Base-by-base conservation (phyloP, 805 yeast genomes). In the Lipomyces chichibuensis region DNA sequence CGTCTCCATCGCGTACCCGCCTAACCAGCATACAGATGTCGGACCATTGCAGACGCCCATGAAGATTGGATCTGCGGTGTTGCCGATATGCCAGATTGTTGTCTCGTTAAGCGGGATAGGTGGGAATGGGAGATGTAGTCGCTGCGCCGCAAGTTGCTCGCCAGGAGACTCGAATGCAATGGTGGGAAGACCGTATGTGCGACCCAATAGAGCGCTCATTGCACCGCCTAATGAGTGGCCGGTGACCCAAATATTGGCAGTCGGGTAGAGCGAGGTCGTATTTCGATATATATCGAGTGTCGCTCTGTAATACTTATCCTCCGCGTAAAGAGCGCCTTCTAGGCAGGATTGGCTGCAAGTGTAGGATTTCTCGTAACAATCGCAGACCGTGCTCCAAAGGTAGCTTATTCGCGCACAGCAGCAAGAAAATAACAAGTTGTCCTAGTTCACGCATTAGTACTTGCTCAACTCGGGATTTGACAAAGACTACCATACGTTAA, bases 41-140 rank as follows among this genome's bases (percentile, higher is more conserved):
- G 96, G 96, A 8, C 99, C 99, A 74, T 91, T 92, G 77, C 99
- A 95, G 9, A 92, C 94, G 0, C 99, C 99, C 94, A 93, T 90
- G 75, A 83, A 95, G 3, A 95, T 92, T 1, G 99, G 99, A 76
- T 95, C 99, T 0, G 98, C 98, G 1, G 96, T 95, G 77, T 95
- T 95, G 2, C 99, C 99, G 75, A 95, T 80, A 76, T 95, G 98
- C 96, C 97, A 95, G 17, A 95, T 85, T 72, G 91, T 89, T 73
- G 92, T 97, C 78, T 86, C 80, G 73, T 88, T 85, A 6, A 81
- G 79, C 0, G 98, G 95, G 14, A 66, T 59, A 0, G 99, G 99
- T 1, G 98, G 96, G 37, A 69, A 65, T 0, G 99, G 99, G 60
- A 95, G 82, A 79, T 95, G 99, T 59, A 95, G 81, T 71, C 99